Evolutionary conservation across 2,329 filamentous ascomycete species (phyloP), one percentile per base, ranked within the genome.

Genomic region (Pyrenochaeta sp.): DNA sequence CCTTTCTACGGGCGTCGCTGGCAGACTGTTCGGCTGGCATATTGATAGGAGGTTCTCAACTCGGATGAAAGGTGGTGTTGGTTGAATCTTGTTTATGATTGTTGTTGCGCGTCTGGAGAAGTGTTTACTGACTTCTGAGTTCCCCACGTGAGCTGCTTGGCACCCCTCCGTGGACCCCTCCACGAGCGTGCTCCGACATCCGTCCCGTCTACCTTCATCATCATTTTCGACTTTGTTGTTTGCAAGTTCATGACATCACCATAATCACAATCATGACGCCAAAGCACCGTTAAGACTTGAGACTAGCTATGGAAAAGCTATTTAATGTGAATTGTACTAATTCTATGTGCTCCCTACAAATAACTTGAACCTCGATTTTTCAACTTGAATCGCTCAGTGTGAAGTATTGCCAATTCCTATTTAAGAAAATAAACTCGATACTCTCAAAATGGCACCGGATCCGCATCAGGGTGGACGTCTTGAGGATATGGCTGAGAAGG

Each of bases 1-100:
- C 88, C 58, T 83, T 82, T 69, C 89, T 86, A 72, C 90, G 90
- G 14, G 65, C 64, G 27, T 70, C 67, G 30, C 64, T 61, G 3
- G 65, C 60, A 3, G 59, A 52, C n/a, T 60, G 53, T 42, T 60
- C 55, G 14, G 51, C 53, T 4, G 57, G 58, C 59, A 61, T 61
- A 15, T 23, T 29, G 31, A 27, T 10, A 17, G 18, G 20, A 10
- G 7, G n/a, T 7, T n/a, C 10, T 10, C 4, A 9, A n/a, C n/a
- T 34, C 7, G 30, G 15, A 21, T 8, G 11, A 23, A n/a, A 4
- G 15, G 10, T 26, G 27, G n/a, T 30, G 24, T 9, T 41, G 23
- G 36, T 18, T 15, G 14, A 27, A 24, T 29, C 13, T 35, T 38
- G 30, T 40, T 17, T n/a, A n/a, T 42, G 22, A 34, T 44, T 43